Evolutionary conservation across 2,329 filamentous ascomycete genomes (phyloP), one percentile per base, ranked within the genome.

Genomic region (Ophiosphaerella narmari): DNA sequence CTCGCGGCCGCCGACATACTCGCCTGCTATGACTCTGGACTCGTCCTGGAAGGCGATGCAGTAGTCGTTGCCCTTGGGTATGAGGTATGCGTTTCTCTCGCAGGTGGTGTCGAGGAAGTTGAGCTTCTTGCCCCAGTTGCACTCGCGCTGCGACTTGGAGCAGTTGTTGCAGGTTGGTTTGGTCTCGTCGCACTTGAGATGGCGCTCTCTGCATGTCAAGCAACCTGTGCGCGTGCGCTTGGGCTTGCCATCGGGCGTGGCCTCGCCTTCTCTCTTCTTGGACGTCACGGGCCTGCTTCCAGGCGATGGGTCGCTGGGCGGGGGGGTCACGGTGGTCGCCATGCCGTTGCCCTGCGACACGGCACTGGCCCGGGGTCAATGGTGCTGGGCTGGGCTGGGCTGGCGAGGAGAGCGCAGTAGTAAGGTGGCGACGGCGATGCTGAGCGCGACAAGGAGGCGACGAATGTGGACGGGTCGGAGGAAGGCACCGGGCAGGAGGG

Each of bases 81-180:
- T 61, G 5, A 67, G 40, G 82, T 82, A 9, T 85, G 86, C 44
- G 87, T 90, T 42, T 79, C 77, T 65, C 39, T 89, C 85, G 48
- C 88, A 86, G 54, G 87, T 87, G 3, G 87, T 88, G 67, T 96
- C 91, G 60, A 96, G 91, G 66, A 96, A 97, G 75, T 96, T 97
- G 35, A 97, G 79, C 33, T 90, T 84, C 43, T 97, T 80, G 14
- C 92, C 93, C 61, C 91, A 85, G 70, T 92, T 91, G 78, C 93
- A 97, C 49, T 86, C 79, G 43, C 93, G 82, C 65, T 86, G 92
- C 44, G 92, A 94, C 75, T 96, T 97, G 51, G 85, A 84, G 74
- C 93, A 97, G 66, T 97, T 97, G 63, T 88, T 79, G 66, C 84
- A 87, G 47, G 78, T 76, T 8, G 84, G 83, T 52, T 80, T 66